Conservation (phyloP, 2,329 filamentous ascomycete species). For the Aspergillus sp. region DNA sequence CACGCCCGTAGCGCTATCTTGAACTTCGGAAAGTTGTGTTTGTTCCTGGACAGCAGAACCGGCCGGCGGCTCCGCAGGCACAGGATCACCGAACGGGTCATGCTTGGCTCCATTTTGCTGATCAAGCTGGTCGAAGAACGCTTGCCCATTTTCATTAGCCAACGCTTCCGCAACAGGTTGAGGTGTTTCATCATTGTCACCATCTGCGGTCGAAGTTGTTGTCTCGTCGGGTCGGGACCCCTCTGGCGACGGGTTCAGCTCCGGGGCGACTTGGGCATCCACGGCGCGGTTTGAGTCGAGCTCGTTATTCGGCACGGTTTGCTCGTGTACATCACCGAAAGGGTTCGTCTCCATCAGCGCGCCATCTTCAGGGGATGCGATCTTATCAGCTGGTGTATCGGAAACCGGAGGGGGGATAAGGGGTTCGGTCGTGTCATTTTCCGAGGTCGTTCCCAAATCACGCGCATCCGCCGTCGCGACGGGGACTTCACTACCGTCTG, state of each 20-base stretch:
- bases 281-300: not conserved
- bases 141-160: not conserved
- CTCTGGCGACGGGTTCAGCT: not conserved
- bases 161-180: not conserved
- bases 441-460: slow-evolving; percentile 5
- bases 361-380: not conserved
- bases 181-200: not conserved
- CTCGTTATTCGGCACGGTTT: not conserved
- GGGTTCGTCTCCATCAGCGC: not conserved
- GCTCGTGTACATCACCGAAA: not conserved
- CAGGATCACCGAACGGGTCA: not conserved
- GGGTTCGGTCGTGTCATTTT: not conserved
- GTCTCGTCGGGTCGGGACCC: not conserved
- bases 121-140: not conserved
- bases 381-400: not conserved
- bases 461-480: slow-evolving; percentile 10
- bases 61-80: not conserved
- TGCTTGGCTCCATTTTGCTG: not conserved
- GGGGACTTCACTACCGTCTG: slow-evolving; percentile 25
- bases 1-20: slow-evolving; percentile 1
- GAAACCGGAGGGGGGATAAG: not conserved
- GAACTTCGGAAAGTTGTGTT: not conserved
- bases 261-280: not conserved
- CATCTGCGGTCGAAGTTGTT: not conserved
- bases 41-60: not conserved